phyloP scores from a whole-genome alignment of 176 grass and related monocot genomes.

The Oryza longistaminata region DNA sequence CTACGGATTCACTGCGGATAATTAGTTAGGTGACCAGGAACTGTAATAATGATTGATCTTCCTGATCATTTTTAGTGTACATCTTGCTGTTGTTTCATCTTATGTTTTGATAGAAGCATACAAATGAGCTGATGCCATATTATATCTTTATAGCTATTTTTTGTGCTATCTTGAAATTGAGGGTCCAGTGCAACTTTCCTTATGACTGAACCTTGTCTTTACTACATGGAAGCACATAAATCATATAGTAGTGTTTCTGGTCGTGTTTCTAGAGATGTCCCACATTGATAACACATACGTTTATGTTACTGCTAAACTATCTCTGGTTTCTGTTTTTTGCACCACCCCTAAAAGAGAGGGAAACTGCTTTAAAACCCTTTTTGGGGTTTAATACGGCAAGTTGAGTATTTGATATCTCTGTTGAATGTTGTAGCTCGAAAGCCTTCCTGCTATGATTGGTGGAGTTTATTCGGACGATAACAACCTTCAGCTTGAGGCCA shows the following conservation, averaged over 20 bases:
- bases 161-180: neutral
- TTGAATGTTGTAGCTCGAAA: slow-evolving; percentile 75
- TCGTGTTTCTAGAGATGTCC: neutral
- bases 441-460: slow-evolving; percentile 81
- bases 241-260: neutral
- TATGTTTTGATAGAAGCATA: neutral
- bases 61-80: neutral
- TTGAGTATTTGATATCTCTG: slow-evolving; percentile 20
- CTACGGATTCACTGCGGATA: neutral
- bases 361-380: slow-evolving; percentile 15
- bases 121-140: neutral
- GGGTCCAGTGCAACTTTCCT: neutral
- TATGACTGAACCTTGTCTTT: neutral
- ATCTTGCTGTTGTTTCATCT: neutral
- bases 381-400: neutral
- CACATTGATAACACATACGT: neutral
- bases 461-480: slow-evolving; percentile 79
- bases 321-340: neutral
- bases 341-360: neutral
- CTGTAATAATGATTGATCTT: neutral
- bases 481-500: slow-evolving; percentile 70
- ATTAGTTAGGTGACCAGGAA: neutral
- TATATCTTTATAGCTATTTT: neutral
- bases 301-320: neutral
- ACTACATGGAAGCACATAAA: neutral